phyloP scores from a whole-genome alignment of 139 green algal species.

The Dunaliella primolecta region DNA sequence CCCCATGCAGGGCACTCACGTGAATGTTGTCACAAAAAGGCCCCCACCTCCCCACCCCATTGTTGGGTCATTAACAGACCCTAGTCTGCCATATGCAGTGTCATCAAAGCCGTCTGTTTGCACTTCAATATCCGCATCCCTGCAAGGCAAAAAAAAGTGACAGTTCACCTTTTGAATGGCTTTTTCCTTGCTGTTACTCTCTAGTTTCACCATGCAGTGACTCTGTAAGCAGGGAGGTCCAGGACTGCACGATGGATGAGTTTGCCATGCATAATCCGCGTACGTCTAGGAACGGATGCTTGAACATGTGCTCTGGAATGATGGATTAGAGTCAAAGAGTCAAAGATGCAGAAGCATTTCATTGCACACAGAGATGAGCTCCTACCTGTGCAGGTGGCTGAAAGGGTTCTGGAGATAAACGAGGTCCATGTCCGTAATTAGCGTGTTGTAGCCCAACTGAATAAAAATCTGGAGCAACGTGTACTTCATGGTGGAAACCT shows the following conservation, averaged over 20 bases:
- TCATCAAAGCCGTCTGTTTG: conserved; percentile 46
- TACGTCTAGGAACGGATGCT: too few species aligned
- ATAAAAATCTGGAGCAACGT: conserved; percentile 28
- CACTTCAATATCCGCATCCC: conserved; percentile 51
- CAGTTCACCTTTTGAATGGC: too few species aligned
- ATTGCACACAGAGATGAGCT: too few species aligned
- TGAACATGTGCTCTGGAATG: too few species aligned
- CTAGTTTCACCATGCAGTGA: too few species aligned
- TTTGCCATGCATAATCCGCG: too few species aligned
- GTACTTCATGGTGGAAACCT: conserved; percentile 37
- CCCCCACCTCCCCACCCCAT: conserved; percentile 58
- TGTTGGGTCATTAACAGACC: conserved; percentile 31
- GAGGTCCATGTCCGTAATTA: conserved; percentile 59
- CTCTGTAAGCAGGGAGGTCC: too few species aligned
- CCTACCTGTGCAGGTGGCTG: conserved; percentile 34
- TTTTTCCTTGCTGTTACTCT: too few species aligned
- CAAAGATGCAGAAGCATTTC: too few species aligned
- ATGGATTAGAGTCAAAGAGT: too few species aligned
- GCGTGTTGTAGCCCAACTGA: conserved; percentile 41
- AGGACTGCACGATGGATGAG: too few species aligned
- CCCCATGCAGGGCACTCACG: too few species aligned
- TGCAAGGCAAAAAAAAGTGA: conserved; percentile 1
- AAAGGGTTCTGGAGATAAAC: conserved; percentile 45
- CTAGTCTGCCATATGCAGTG: conserved; percentile 39
- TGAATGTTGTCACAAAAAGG: conserved; percentile 50